Conservation (phyloP, 306 rosid genomes). For the Malus sieversii region DNA sequence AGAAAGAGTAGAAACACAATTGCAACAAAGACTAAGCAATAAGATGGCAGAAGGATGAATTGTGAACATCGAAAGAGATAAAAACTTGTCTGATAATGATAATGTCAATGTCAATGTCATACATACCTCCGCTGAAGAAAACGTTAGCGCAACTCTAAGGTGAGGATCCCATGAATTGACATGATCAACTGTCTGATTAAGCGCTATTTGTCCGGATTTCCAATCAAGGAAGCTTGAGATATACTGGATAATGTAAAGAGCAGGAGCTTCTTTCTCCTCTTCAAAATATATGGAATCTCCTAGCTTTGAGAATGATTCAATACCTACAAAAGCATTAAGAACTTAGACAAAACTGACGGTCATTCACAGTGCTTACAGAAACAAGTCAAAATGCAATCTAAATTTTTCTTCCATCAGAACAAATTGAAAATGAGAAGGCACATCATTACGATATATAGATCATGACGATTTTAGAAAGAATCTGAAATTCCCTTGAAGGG, state of each 20-base stretch:
- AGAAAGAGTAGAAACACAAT: not conserved
- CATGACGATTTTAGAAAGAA: not conserved
- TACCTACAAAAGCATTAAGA: constrained; percentile 33
- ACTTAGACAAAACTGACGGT: not conserved
- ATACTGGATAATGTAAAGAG: constrained; percentile 68
- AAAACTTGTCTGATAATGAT: not conserved
- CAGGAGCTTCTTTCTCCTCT: constrained; percentile 43
- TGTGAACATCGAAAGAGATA: not conserved
- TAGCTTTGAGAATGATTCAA: constrained; percentile 81
- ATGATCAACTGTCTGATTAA: constrained; percentile 51
- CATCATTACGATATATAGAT: not conserved
- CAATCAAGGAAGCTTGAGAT: constrained; percentile 74
- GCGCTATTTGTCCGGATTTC: constrained; percentile 45
- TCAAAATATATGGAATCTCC: constrained; percentile 94
- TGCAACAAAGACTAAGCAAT: not conserved
- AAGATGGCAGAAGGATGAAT: not conserved
- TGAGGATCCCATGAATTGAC: constrained; percentile 54
- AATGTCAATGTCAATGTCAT: not conserved
- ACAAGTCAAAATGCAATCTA: not conserved
- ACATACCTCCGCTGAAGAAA: constrained; percentile 39
- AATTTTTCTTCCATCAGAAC: not conserved
- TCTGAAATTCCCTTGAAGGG: not conserved
- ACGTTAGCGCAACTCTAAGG: constrained; percentile 41
- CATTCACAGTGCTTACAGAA: not conserved
- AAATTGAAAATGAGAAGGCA: not conserved